Percentiles rank a stretch among this genome's conserved stretches.
phyloP scores from a whole-genome alignment of 2,329 filamentous ascomycete genomes.

The Fusarium succisae region DNA sequence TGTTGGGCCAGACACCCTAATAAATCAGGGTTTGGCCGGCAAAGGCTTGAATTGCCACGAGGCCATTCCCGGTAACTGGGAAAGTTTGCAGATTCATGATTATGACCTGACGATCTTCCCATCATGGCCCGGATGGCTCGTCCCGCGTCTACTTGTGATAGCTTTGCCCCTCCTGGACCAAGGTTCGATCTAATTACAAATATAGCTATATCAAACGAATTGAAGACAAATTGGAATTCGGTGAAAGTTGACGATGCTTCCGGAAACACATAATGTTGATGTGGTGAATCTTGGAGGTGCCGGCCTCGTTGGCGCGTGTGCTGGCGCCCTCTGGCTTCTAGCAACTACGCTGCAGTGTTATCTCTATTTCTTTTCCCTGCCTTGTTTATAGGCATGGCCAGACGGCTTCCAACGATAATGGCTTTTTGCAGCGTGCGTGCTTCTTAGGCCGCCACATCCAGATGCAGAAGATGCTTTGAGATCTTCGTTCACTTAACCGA shows the following conservation, averaged over 20 bases:
- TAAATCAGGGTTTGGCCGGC: not conserved
- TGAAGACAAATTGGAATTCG: conserved; percentile 23
- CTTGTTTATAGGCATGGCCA: conserved; percentile 31
- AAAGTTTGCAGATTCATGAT: conserved; percentile 14
- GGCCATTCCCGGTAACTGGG: conserved; percentile 29
- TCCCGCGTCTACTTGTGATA: conserved; percentile 20
- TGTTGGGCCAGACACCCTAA: not conserved
- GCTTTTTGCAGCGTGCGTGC: not conserved
- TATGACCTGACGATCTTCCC: conserved; percentile 23
- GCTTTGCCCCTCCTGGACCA: conserved; percentile 21
- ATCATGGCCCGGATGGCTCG: conserved; percentile 3
- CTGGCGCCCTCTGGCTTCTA: conserved; percentile 11
- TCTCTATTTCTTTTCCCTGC: not conserved
- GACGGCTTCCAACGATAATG: conserved; percentile 27
- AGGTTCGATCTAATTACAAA: conserved; percentile 11
- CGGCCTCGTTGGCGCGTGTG: not conserved
- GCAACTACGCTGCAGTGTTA: not conserved
- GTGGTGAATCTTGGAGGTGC: not conserved
- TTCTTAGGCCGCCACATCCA: not conserved
- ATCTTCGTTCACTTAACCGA: not conserved
- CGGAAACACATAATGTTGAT: conserved; percentile 3
- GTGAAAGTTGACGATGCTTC: conserved; percentile 18
- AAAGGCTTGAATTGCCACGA: conserved; percentile 26
- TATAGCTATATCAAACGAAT: conserved; percentile 21
- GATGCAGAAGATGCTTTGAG: not conserved